Conservation (phyloP, 2,329 filamentous ascomycete species). For the Epichloe baconii region DNA sequence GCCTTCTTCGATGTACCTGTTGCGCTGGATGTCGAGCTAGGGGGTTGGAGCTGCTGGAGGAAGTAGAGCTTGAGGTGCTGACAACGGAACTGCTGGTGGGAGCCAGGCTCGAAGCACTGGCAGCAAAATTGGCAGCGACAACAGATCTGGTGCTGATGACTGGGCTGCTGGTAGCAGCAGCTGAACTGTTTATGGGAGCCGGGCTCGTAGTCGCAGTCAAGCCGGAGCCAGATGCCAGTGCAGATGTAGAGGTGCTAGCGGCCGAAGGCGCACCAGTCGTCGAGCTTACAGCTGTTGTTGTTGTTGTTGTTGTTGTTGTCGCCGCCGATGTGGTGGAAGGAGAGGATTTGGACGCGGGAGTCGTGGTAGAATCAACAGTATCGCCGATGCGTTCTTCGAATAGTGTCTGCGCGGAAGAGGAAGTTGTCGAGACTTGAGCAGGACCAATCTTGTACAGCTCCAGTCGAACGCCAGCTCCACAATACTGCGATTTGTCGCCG, state of each 20-base stretch:
- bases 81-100: background rate
- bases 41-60: background rate
- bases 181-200: no score
- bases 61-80: slow-evolving; percentile 1
- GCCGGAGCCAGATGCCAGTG: background rate
- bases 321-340: background rate
- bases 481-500: slow-evolving; percentile 19
- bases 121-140: no score
- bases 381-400: background rate
- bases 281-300: background rate
- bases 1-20: background rate
- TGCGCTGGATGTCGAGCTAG: background rate
- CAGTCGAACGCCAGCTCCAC: slow-evolving; percentile 18
- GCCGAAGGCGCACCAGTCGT: background rate
- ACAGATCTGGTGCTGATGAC: no score
- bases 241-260: background rate
- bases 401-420: background rate
- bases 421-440: slow-evolving; percentile 7
- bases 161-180: no score
- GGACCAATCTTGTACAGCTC: slow-evolving; percentile 21
- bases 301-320: background rate
- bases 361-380: background rate
- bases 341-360: background rate
- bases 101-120: background rate
- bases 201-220: background rate